Conservation (phyloP, 2,329 filamentous ascomycete species). For the Ophiobolus disseminans region DNA sequence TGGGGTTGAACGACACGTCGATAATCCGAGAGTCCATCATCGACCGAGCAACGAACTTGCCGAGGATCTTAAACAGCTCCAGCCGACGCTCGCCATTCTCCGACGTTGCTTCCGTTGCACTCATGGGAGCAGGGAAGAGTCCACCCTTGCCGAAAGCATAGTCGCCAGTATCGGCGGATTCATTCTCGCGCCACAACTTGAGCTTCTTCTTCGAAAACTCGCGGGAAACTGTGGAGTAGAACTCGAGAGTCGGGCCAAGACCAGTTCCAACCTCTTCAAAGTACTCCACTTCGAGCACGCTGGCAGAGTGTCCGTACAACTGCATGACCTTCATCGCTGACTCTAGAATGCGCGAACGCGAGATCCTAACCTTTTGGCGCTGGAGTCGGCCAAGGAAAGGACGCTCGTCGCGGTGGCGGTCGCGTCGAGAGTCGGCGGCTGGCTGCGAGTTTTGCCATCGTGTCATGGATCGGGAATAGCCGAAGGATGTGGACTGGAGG, state of each 20-base stretch:
- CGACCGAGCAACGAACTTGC: constrained; percentile 95
- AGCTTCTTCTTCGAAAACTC: constrained; percentile 98
- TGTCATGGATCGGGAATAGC: constrained; percentile 95
- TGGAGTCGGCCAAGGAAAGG: constrained; percentile 91
- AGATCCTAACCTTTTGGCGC: constrained; percentile 97
- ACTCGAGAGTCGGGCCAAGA: constrained; percentile 92
- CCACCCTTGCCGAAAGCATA: constrained; percentile 86
- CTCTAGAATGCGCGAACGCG: constrained; percentile 90
- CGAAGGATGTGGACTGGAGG: constrained; percentile 96
- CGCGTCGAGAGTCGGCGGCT: constrained; percentile 78
- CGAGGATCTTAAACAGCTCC: constrained; percentile 88
- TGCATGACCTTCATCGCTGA: constrained; percentile 99
- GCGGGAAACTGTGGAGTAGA: constrained; percentile 96
- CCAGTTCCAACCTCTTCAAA: constrained; percentile 98
- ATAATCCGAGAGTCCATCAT: constrained; percentile 99
- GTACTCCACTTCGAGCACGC: constrained; percentile 95
- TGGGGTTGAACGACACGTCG: constrained; percentile 95
- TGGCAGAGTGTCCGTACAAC: constrained; percentile 94
- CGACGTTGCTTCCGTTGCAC: constrained; percentile 73
- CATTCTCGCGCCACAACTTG: constrained; percentile 94
- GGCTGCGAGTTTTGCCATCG: constrained; percentile 94
- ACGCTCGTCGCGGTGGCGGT: constrained; percentile 84
- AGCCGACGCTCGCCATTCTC: constrained; percentile 88
- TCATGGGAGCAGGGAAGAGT: constrained; percentile 90
- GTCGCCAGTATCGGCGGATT: constrained; percentile 73